Conservation (phyloP, 83 land plant genomes). For the Thuja plicata region DNA sequence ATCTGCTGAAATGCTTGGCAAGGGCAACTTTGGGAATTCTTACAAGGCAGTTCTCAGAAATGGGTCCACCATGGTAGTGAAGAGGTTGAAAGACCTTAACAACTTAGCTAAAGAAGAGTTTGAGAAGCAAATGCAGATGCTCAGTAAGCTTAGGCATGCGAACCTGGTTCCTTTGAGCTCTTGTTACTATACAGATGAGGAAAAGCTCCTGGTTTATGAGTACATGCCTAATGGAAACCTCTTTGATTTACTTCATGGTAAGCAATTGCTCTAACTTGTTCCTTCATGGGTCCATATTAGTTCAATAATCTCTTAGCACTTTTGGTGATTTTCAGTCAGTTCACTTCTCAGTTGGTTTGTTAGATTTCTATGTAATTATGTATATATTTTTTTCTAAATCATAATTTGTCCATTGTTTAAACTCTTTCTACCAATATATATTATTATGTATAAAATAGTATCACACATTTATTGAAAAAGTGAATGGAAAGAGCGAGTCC, state of each 20-base stretch:
- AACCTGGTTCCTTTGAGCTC: conserved; percentile 38
- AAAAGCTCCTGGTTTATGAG: conserved; percentile 32
- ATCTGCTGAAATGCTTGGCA: conserved; percentile 47
- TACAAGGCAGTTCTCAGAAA: conserved; percentile 30
- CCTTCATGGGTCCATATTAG: conserved; percentile 19
- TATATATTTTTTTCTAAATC: no score
- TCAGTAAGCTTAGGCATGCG: conserved; percentile 31
- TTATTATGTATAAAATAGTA: no score
- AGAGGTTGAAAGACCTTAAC: conserved; percentile 34
- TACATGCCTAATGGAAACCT: conserved; percentile 31
- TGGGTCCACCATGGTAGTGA: conserved; percentile 34
- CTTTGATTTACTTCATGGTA: conserved; percentile 35
- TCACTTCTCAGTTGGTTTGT: no score
- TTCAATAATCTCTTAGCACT: no score
- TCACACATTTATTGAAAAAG: no score
- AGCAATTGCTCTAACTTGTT: conserved; percentile 20
- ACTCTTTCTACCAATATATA: no score
- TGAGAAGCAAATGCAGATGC: conserved; percentile 14
- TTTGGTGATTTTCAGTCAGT: no score
- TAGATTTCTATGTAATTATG: no score
- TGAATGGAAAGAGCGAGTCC: no score
- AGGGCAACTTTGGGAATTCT: conserved; percentile 32
- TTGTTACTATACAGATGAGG: conserved; percentile 29
- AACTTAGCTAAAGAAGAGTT: conserved; percentile 29
- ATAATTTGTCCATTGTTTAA: no score